These are phyloP conservation scores for Xylaria sp. DNA, from an alignment of 2,329 filamentous ascomycete species.

Conservation along the genomic window DNA sequence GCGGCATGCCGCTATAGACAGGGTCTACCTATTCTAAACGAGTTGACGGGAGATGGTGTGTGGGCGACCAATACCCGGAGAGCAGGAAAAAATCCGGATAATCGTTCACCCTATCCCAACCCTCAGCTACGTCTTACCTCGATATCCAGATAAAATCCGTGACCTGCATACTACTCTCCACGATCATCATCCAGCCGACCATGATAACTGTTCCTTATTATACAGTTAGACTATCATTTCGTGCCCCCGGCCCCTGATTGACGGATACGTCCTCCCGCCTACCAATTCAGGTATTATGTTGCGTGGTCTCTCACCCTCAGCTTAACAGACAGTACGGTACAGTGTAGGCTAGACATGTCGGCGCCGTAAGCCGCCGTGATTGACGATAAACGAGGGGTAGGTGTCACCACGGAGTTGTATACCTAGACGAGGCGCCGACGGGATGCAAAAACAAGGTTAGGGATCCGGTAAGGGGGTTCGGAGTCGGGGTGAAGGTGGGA, in stretches of 20 bases:
- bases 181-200: slow-evolving; percentile 11
- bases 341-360: slow-evolving; percentile 11
- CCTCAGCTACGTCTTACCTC: not conserved
- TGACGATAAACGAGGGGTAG: slow-evolving; percentile 5
- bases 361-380: slow-evolving; percentile 22
- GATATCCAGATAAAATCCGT: not conserved
- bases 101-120: slow-evolving; percentile 19
- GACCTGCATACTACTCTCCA: slow-evolving; percentile 20
- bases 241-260: slow-evolving; percentile 20
- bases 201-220: slow-evolving; percentile 8
- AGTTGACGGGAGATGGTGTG: slow-evolving; percentile 1
- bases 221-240: slow-evolving; percentile 15
- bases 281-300: slow-evolving; percentile 29
- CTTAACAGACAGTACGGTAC: not conserved
- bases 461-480: slow-evolving; percentile 12
- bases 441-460: slow-evolving; percentile 14
- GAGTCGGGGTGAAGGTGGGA: not conserved
- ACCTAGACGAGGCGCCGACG: slow-evolving; percentile 14
- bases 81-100: slow-evolving; percentile 28
- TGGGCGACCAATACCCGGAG: slow-evolving; percentile 5
- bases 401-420: slow-evolving; percentile 11
- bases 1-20: slow-evolving; percentile 33
- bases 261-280: slow-evolving; percentile 32
- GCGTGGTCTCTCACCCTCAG: slow-evolving; percentile 3
- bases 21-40: slow-evolving; percentile 13